These are phyloP conservation scores for Backusella tuberculispora DNA, from an alignment of 192 early-diverging fungal genomes.

Conservation along the genomic window DNA sequence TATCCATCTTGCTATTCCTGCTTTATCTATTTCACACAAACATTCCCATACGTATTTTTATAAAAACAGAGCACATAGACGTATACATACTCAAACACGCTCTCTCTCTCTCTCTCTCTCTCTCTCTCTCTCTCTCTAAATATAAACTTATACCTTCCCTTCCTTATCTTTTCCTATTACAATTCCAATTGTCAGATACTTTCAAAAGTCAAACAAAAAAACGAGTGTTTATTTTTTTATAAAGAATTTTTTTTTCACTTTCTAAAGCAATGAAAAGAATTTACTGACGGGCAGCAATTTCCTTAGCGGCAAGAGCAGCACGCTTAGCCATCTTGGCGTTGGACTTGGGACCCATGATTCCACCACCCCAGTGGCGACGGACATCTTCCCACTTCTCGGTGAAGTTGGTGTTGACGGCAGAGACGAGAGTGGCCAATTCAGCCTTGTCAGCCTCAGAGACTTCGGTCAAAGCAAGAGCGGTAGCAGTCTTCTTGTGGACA, in stretches of 20 bases:
- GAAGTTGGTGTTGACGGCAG: conserved; percentile 94
- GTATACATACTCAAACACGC: background rate
- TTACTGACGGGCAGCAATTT: conserved; percentile 50
- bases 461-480: conserved; percentile 93
- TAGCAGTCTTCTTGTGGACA: conserved; percentile 99
- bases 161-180: background rate
- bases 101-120: background rate
- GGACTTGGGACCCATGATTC: conserved; percentile 95
- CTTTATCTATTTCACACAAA: too few species aligned
- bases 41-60: too few species aligned
- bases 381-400: conserved; percentile 92
- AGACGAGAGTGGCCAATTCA: conserved; percentile 83
- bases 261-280: conserved; percentile 1
- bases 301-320: conserved; percentile 58
- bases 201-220: conserved; percentile 5
- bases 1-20: too few species aligned
- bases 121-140: background rate
- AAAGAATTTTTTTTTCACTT: background rate
- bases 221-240: background rate
- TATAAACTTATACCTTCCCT: background rate
- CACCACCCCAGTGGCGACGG: conserved; percentile 97
- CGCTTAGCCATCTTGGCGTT: conserved; percentile 81
- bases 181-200: background rate
- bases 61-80: too few species aligned
- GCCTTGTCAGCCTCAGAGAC: conserved; percentile 95